A percentile compares a stretch with the other conserved stretches of the same genome.
phyloP scores from a whole-genome alignment of 495 filamentous ascomycete genomes.

The Schizothecium vesticola region DNA sequence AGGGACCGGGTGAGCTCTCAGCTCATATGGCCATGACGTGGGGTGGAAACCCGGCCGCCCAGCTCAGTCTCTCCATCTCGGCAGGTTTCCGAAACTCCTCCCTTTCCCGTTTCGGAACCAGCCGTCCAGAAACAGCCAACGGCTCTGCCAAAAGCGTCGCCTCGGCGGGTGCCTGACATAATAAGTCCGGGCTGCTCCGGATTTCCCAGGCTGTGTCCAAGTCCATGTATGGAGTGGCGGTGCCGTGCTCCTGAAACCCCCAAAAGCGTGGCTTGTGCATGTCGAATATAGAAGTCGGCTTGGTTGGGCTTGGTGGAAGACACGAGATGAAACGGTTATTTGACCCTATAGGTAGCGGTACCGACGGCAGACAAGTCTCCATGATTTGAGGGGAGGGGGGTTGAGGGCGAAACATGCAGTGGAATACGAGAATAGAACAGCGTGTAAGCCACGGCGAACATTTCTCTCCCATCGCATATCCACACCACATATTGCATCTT shows the following conservation, averaged over 20 bases:
- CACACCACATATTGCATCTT: background rate
- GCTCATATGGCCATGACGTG: too few species aligned
- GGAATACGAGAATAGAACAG: background rate
- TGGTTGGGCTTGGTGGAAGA: background rate
- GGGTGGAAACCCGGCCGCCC: too few species aligned
- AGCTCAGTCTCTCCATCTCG: too few species aligned
- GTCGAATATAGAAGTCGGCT: too few species aligned
- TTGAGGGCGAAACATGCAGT: background rate
- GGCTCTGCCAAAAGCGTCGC: background rate
- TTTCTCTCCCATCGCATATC: too few species aligned
- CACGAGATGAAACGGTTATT: background rate
- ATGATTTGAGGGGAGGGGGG: background rate
- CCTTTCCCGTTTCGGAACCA: background rate
- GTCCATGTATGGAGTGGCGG: background rate
- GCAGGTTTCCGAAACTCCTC: too few species aligned
- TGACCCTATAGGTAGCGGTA: background rate
- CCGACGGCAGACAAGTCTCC: background rate
- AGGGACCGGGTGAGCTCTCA: too few species aligned
- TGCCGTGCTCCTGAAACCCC: background rate
- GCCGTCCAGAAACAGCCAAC: background rate
- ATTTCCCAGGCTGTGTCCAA: background rate
- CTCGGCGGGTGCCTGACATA: background rate
- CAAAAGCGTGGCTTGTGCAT: background rate
- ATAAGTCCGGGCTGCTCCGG: background rate
- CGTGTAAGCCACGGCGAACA: background rate